phyloP scores from a whole-genome alignment of 129 eudicot species.

The Escallonia rubra region DNA sequence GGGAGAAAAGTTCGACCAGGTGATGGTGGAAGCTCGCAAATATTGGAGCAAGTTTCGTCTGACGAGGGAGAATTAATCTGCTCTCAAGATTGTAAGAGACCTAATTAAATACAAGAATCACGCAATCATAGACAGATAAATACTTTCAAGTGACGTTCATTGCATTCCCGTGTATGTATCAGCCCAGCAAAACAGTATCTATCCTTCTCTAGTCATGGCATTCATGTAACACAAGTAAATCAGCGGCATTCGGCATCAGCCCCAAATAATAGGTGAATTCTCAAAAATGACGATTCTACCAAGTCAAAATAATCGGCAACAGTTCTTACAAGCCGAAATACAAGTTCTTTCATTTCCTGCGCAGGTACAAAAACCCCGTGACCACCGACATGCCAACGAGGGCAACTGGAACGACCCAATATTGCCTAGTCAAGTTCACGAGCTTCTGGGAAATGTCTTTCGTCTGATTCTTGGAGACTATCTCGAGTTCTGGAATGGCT shows the following conservation, averaged over 20 bases:
- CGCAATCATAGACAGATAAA: no score
- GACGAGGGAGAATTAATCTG: no score
- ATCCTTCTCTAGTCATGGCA: background rate
- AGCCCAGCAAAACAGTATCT: no score
- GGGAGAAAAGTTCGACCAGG: no score
- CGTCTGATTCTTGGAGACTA: constrained; percentile 34
- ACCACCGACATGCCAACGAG: constrained; percentile 56
- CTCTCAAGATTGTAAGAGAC: no score
- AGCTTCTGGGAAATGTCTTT: constrained; percentile 32
- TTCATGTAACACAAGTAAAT: background rate
- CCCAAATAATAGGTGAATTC: constrained; percentile 7
- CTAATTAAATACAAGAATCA: no score
- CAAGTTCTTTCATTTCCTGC: constrained; percentile 36
- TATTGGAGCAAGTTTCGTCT: no score
- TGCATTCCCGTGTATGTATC: no score
- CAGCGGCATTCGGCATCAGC: background rate
- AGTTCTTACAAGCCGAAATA: background rate
- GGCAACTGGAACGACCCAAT: constrained; percentile 65
- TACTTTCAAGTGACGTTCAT: constrained; percentile 3
- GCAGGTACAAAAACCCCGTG: constrained; percentile 49
- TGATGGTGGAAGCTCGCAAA: no score
- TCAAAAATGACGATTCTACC: background rate
- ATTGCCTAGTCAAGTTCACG: constrained; percentile 49
- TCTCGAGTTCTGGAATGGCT: constrained; percentile 52
- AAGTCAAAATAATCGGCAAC: background rate